Base-by-base conservation (phyloP, 768 basidiomycete genomes). In the Amyloporia xantha region DNA sequence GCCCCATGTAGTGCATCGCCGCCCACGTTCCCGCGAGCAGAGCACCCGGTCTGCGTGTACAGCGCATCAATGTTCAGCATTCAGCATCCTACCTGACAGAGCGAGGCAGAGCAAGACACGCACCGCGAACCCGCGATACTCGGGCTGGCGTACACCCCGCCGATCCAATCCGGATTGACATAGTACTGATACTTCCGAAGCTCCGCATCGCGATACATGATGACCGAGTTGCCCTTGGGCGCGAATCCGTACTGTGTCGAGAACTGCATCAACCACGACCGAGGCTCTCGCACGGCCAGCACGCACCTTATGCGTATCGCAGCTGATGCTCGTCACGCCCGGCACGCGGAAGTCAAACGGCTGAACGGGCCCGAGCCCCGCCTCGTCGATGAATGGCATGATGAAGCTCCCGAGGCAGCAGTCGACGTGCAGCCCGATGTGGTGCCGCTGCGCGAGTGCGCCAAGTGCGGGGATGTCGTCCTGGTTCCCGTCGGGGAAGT, bases 21-120 rank as follows among this genome's bases (percentile, higher is more conserved):
- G 95, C 95, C 92, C 93, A 99, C 24, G 92, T 84, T 40, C 90
- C 95, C 21, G 95, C 95, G 51, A 99, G 85, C 52, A 97, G 70
- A 0, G 93, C 83, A 5, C 95, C 96, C 0, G 94, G 90, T 33
- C 94, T 91, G 56, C 25, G n/a, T n/a, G n/a, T n/a, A n/a, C n/a
- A 1, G 5, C n/a, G 11, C 13, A n/a, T n/a, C n/a, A n/a, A n/a
- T n/a, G 33, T 17, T 38, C 12, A 23, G 20, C 21, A 43, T n/a
- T n/a, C n/a, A n/a, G n/a, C n/a, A n/a, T n/a, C n/a, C n/a, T n/a
- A n/a, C n/a, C n/a, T n/a, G n/a, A 23, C 20, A 21, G n/a, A n/a
- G n/a, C n/a, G n/a, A n/a, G n/a, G n/a, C n/a, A 24, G n/a, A n/a
- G 1, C 6, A 6, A 25, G 17, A 47, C 0, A 58, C 77, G 53